A percentile compares a stretch with the other conserved stretches of the same genome.
Evolutionary conservation across 1,139 yeast species (phyloP).

Genomic region (Diutina pseudorugosa): DNA sequence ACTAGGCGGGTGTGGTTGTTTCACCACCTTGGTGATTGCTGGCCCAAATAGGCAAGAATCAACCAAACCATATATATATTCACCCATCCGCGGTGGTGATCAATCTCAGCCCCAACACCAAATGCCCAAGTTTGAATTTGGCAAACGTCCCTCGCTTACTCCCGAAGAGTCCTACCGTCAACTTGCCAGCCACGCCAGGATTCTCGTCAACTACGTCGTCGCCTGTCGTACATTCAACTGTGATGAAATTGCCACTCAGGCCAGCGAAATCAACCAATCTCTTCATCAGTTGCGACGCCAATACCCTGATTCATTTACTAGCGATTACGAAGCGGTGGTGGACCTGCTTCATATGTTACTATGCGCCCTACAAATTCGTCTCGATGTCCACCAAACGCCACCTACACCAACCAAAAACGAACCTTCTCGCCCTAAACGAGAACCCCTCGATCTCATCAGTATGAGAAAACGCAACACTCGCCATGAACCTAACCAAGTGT

Average conservation of each 20-base stretch:
- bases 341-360: not conserved
- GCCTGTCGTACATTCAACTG: not conserved
- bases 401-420: not conserved
- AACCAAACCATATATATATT: not conserved
- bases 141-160: not conserved
- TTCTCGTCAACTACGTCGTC: not conserved
- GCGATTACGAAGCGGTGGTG: not conserved
- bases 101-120: too few species aligned
- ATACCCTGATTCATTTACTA: not conserved
- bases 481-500: not conserved
- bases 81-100: too few species aligned
- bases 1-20: slow-evolving; percentile 23
- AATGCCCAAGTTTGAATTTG: not conserved
- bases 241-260: not conserved
- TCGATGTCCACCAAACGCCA: not conserved
- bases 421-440: not conserved
- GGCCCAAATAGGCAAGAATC: not conserved
- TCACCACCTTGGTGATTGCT: not conserved
- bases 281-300: not conserved
- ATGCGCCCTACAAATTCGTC: not conserved
- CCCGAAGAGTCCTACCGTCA: not conserved
- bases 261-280: not conserved
- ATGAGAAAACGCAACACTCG: not conserved
- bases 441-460: not conserved
- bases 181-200: not conserved